A percentile compares a stretch with the other conserved stretches of the same genome.
phyloP scores from a whole-genome alignment of 1,284 basidiomycete genomes.

The Leccinum subrobustum region DNA sequence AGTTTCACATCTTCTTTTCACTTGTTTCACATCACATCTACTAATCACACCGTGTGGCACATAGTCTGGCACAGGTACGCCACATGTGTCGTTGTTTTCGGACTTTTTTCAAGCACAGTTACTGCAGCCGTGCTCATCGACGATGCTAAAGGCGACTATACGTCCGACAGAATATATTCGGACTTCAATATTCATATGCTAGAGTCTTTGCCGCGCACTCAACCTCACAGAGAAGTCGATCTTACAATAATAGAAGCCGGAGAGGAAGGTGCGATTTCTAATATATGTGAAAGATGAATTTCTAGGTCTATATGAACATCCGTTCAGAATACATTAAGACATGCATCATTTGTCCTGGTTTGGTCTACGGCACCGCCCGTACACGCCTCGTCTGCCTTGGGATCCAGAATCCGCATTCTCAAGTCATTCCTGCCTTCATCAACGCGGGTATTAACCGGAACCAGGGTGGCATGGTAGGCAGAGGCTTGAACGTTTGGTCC shows the following conservation, averaged over 20 bases:
- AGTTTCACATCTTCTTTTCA: neutral
- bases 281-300: neutral
- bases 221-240: constrained; percentile 36
- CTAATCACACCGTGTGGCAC: neutral
- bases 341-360: constrained; percentile 31
- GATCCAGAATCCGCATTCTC: constrained; percentile 29
- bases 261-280: constrained; percentile 27
- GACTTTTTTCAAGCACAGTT: neutral
- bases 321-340: constrained; percentile 31
- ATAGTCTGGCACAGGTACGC: constrained; percentile 38
- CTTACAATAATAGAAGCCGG: constrained; percentile 31
- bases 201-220: constrained; percentile 34
- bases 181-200: constrained; percentile 37
- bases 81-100: neutral
- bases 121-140: constrained; percentile 30
- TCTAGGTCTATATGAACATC: neutral
- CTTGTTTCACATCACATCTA: neutral
- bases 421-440: constrained; percentile 29
- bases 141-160: constrained; percentile 33
- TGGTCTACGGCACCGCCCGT: constrained; percentile 34
- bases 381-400: constrained; percentile 31
- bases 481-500: constrained; percentile 35
- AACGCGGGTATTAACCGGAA: constrained; percentile 27
- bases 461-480: constrained; percentile 35
- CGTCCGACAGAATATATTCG: constrained; percentile 34